Evolutionary conservation across 306 rosid genomes (phyloP).

Genomic region (Fragaria nilgerrensis): DNA sequence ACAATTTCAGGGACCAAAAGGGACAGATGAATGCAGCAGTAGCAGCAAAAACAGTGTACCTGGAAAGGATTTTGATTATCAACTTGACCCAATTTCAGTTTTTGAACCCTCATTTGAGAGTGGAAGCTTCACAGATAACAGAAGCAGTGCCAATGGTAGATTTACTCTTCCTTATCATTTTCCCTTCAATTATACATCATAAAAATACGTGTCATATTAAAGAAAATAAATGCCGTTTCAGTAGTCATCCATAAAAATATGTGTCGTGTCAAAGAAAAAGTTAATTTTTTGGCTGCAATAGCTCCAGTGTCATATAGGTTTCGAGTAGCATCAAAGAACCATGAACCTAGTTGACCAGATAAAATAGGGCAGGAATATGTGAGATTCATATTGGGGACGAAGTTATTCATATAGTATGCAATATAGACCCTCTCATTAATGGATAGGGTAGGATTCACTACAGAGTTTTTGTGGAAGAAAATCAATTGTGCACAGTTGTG

Average conservation of each 20-base stretch:
- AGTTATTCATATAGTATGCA: neutral
- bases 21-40: slow-evolving; percentile 43
- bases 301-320: neutral
- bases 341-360: neutral
- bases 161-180: slow-evolving; percentile 17
- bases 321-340: neutral
- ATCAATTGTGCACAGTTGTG: neutral
- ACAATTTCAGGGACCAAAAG: slow-evolving; percentile 58
- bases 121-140: slow-evolving; percentile 48
- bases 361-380: neutral
- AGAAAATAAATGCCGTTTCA: neutral
- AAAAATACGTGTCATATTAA: slow-evolving; percentile 9
- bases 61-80: slow-evolving; percentile 33
- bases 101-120: slow-evolving; percentile 35
- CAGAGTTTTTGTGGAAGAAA: neutral
- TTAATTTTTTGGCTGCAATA: neutral
- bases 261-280: neutral
- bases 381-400: neutral
- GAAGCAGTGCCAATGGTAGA: slow-evolving; percentile 58
- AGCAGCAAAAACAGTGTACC: slow-evolving; percentile 43
- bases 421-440: neutral
- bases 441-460: neutral
- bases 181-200: slow-evolving; percentile 10
- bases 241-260: neutral
- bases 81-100: slow-evolving; percentile 25